Base-by-base conservation (phyloP, 495 filamentous ascomycete genomes). In the Neurospora sublineolata region DNA sequence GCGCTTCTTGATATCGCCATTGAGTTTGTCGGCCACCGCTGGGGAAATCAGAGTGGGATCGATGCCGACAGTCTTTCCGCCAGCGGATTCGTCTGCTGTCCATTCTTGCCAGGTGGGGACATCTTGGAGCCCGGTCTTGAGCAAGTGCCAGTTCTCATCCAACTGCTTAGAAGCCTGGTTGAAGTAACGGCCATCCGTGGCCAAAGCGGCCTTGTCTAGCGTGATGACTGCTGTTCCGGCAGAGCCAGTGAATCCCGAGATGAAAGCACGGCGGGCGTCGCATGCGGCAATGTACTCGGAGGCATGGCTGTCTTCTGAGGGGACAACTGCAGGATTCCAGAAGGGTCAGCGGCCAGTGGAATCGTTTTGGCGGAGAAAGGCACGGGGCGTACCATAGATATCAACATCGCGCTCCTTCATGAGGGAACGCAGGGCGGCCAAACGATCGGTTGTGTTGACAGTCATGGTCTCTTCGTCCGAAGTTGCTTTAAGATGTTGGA, bases 61-160 rank as follows among this genome's bases (percentile, higher is more conserved):
- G 60, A 99, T 93, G 69, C 91, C 96, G 23, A 98, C 94, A 44
- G 86, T 85, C 83, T 97, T 97, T 69, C 92, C 93, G 46, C 88
- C 92, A 69, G 91, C 89, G 33, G 93, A 87, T 79, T 97, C 90
- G 70, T 95, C 91, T 52, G 89, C 90, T 27, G 91, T 91, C 96
- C 96, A 99, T 80, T 99, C 96, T 80, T 97, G 93, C 93, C 95
- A 98, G 3, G 94, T 97, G 8, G 93, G 94, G 37, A 97, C 94
- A 79, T 97, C 93, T 75, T 93, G 91, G 20, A 97, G 82, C 7
- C 96, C 96, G 77, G 94, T 91, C 84, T 97, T 99, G 75, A 99
- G 83, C 12, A 99, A 87, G 44, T 86, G 79, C 96, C 96, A 99
- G 80, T 97, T 97, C 73, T 79, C 84, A 78, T 98, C 96, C 41